phyloP scores from a whole-genome alignment of 345 rosid genomes.

The Conringia planisiliqua region DNA sequence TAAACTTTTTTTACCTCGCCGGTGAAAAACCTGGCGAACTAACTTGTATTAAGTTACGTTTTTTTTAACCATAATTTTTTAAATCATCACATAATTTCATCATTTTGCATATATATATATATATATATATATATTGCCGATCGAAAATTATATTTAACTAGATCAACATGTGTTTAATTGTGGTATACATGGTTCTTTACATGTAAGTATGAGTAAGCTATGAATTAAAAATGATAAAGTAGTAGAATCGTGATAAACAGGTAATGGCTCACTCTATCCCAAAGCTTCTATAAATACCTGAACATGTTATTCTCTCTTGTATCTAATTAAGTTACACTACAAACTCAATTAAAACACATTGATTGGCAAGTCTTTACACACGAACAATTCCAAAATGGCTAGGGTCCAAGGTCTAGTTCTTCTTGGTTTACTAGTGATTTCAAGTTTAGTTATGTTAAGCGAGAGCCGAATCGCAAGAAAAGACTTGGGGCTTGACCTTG shows the following conservation, averaged over 20 bases:
- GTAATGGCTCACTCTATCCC: conserved; percentile 18
- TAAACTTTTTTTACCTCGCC: not conserved
- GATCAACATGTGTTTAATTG: not conserved
- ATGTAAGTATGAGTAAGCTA: not conserved
- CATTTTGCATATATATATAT: not conserved
- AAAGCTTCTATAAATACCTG: conserved; percentile 28
- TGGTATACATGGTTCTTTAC: not conserved
- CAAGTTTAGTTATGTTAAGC: conserved; percentile 27
- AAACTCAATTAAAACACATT: conserved; percentile 3
- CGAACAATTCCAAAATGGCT: conserved; percentile 17
- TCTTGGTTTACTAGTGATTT: conserved; percentile 21
- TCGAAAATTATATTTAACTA: not conserved
- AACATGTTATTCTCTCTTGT: conserved; percentile 4
- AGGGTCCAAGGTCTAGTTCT: conserved; percentile 20
- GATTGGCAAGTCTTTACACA: not conserved
- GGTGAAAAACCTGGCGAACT: not conserved
- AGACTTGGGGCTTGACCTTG: conserved; percentile 38
- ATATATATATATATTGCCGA: too few relatives aligned
- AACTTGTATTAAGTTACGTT: not conserved
- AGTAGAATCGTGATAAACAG: conserved; percentile 20
- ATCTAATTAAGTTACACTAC: not conserved
- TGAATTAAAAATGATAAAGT: not conserved
- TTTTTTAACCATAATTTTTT: not conserved
- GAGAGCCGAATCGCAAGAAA: conserved; percentile 40
- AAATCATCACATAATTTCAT: not conserved